These are phyloP conservation scores for Glycine tomentella DNA, from an alignment of 306 rosid species.

Conservation along the genomic window DNA sequence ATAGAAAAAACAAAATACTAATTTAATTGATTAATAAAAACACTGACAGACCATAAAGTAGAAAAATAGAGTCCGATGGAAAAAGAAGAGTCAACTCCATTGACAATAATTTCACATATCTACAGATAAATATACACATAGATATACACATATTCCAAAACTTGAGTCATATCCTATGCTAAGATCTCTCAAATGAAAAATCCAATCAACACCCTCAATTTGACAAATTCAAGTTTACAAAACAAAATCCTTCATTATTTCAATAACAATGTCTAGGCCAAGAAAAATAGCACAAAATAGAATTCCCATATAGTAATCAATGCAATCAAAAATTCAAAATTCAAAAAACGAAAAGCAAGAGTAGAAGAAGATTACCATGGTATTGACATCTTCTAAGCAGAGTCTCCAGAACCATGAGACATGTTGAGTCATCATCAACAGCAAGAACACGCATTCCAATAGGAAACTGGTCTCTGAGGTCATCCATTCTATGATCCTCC, in stretches of 20 bases:
- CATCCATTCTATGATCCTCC: slow-evolving; percentile 50
- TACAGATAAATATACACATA: not conserved
- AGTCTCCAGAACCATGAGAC: slow-evolving; percentile 75
- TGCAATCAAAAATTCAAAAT: not conserved
- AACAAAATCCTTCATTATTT: not conserved
- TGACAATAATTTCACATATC: not conserved
- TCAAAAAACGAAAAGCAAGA: not conserved
- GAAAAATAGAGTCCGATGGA: not conserved
- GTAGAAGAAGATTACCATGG: slow-evolving; percentile 62
- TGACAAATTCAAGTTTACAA: slow-evolving; percentile 7
- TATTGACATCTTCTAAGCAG: slow-evolving; percentile 83
- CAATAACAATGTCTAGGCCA: not conserved
- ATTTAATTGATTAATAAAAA: not conserved
- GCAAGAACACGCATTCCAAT: slow-evolving; percentile 96
- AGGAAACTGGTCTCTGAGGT: slow-evolving; percentile 70
- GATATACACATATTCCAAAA: not conserved
- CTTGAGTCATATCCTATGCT: not conserved
- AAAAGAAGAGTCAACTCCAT: not conserved
- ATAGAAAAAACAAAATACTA: not conserved
- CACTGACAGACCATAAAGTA: not conserved
- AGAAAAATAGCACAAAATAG: slow-evolving; percentile 10
- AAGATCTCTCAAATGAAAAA: slow-evolving; percentile 29
- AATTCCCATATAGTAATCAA: not conserved
- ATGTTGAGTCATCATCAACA: slow-evolving; percentile 90
- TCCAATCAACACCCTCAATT: not conserved